Percentiles rank a stretch among this genome's conserved stretches.
Conservation (phyloP, 2,329 filamentous ascomycete genomes). For the Anthostomella pinea region DNA sequence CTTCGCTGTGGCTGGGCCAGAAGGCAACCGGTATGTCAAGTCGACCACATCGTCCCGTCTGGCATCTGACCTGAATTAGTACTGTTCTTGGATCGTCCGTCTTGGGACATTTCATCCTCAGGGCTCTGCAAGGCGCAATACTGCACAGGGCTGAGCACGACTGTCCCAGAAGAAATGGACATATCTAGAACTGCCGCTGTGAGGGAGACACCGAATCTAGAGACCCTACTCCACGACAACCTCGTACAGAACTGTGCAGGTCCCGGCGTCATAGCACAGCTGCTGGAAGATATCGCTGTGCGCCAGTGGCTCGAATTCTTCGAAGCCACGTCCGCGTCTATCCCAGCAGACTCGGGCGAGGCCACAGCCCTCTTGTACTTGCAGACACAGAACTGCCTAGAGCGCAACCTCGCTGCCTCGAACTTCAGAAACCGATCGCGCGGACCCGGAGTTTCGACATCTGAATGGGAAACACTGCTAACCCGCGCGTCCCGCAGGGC, state of each 20-base stretch:
- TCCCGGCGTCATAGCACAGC: constrained; percentile 6
- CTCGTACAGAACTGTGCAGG: constrained; percentile 10
- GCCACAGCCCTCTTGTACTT: constrained; percentile 26
- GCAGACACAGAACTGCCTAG: constrained; percentile 32
- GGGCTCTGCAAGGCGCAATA: constrained; percentile 19
- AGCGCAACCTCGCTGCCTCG: constrained; percentile 33
- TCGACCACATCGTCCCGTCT: background rate
- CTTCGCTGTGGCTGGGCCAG: constrained; percentile 32
- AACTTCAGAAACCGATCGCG: constrained; percentile 4
- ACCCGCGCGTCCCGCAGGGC: constrained; percentile 28
- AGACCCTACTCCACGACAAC: constrained; percentile 24
- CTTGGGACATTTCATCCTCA: constrained; percentile 19
- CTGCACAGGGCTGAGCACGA: too few relatives aligned
- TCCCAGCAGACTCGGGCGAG: constrained; percentile 3
- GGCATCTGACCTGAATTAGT: constrained; percentile 18
- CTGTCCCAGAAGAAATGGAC: too few relatives aligned
- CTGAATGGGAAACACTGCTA: constrained; percentile 33
- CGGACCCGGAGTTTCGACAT: background rate
- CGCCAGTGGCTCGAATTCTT: constrained; percentile 37
- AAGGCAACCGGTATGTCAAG: constrained; percentile 21
- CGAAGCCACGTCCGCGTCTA: constrained; percentile 25
- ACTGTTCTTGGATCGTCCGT: constrained; percentile 31
- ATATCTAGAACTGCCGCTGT: background rate
- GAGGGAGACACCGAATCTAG: constrained; percentile 25
- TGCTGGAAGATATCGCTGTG: constrained; percentile 19